Conservation (phyloP, 768 basidiomycete species). For the Mycena crocata region DNA sequence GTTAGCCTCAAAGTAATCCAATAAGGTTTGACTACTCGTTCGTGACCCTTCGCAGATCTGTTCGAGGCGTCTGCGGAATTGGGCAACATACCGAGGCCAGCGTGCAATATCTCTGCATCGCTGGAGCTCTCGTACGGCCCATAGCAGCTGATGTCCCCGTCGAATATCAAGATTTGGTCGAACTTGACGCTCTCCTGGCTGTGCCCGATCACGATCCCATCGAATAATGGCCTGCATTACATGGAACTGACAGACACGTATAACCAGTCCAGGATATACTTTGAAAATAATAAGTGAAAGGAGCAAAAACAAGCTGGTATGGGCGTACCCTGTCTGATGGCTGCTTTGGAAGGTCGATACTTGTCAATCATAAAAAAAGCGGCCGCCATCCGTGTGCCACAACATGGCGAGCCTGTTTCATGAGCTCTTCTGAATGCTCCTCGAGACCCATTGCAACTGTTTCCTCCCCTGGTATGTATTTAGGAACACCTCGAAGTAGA, state of each 20-base stretch:
- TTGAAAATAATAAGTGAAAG: neutral
- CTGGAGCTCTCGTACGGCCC: constrained; percentile 18
- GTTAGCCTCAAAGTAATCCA: constrained; percentile 25
- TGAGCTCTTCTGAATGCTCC: too few species aligned
- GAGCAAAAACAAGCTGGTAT: neutral
- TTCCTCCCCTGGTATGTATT: neutral
- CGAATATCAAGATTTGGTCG: neutral
- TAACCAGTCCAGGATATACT: neutral
- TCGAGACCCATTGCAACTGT: neutral
- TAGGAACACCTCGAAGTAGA: neutral
- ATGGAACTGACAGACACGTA: constrained; percentile 30
- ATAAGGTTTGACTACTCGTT: neutral
- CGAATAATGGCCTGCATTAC: constrained; percentile 28
- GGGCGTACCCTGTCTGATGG: neutral
- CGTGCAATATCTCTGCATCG: constrained; percentile 1
- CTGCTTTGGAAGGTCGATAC: neutral
- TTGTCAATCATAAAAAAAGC: constrained; percentile 31
- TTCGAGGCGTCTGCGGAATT: neutral
- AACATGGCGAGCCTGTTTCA: neutral
- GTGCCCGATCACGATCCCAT: constrained; percentile 11
- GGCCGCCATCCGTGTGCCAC: constrained; percentile 5
- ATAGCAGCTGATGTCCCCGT: neutral
- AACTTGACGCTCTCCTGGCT: neutral
- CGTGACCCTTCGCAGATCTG: neutral
- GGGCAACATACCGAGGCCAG: neutral